Evolutionary conservation across 306 rosid genomes (phyloP).

Genomic region (Rosa lucieae): DNA sequence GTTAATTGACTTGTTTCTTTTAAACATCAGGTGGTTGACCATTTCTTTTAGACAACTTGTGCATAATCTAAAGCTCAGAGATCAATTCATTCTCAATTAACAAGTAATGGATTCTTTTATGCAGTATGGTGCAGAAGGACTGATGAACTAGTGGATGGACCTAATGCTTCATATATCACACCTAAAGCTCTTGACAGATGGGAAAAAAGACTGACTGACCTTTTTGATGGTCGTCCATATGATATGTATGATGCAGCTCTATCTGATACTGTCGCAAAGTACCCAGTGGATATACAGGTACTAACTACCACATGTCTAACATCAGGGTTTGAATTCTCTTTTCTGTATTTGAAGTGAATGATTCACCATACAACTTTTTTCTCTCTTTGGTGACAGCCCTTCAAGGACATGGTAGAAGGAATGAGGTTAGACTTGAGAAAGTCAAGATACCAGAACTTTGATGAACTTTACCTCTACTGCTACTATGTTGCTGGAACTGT

Average conservation of each 20-base stretch:
- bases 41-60: not conserved
- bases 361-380: conserved; percentile 2
- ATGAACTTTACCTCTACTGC: conserved; percentile 93
- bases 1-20: not conserved
- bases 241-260: conserved; percentile 98
- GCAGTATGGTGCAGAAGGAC: conserved; percentile 99
- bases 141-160: conserved; percentile 94
- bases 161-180: conserved; percentile 91
- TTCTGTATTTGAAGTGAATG: not conserved
- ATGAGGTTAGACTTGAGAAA: conserved; percentile 88
- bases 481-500: conserved; percentile 98
- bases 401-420: conserved; percentile 96
- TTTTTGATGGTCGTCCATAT: conserved; percentile 76
- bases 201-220: conserved; percentile 70
- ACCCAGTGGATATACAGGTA: conserved; percentile 94
- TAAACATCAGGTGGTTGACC: not conserved
- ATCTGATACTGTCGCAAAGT: conserved; percentile 71
- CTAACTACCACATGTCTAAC: not conserved
- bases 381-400: conserved; percentile 55
- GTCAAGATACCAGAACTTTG: conserved; percentile 81
- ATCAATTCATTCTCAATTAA: not conserved
- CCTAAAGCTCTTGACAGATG: conserved; percentile 94
- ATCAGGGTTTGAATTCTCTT: not conserved
- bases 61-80: not conserved
- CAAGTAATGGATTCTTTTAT: conserved; percentile 9